Percentiles rank a stretch among this genome's conserved stretches.
Evolutionary conservation across 202 grass and related monocot species (phyloP).

Genomic region (Elaeis oleifera): DNA sequence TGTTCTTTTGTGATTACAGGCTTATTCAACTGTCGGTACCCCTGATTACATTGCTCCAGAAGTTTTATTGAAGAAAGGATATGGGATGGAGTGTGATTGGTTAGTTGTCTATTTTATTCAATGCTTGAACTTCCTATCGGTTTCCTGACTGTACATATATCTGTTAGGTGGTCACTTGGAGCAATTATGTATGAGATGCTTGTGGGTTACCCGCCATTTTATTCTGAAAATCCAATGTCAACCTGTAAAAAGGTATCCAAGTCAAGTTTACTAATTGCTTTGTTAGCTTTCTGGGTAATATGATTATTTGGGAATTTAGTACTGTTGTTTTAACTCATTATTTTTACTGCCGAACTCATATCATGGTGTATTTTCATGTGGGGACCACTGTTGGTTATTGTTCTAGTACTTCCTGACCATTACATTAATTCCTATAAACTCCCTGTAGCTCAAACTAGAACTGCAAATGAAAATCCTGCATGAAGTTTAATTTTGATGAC

Average conservation of each 20-base stretch:
- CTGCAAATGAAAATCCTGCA: too few species aligned
- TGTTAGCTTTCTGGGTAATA: too few species aligned
- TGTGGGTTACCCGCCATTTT: conserved; percentile 85
- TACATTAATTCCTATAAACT: too few species aligned
- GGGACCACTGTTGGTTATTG: too few species aligned
- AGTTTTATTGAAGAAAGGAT: conserved; percentile 76
- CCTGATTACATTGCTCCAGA: conserved; percentile 85
- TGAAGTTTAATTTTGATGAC: too few species aligned
- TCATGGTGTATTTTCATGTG: too few species aligned
- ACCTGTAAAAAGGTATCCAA: conserved; percentile 60
- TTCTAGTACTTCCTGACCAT: too few species aligned
- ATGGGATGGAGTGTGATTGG: conserved; percentile 89
- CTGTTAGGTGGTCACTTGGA: conserved; percentile 74
- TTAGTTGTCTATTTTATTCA: conserved; percentile 19
- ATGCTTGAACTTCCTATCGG: conserved; percentile 1
- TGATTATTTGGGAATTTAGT: too few species aligned
- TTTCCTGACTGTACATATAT: background rate
- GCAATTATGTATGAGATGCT: conserved; percentile 90
- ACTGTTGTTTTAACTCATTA: too few species aligned
- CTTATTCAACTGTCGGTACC: conserved; percentile 74
- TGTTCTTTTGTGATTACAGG: conserved; percentile 28
- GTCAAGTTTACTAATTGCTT: too few species aligned
- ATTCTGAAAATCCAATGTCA: conserved; percentile 72
- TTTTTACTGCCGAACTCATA: too few species aligned
- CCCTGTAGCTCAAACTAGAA: too few species aligned